Conservation (phyloP, 2,329 filamentous ascomycete species). For the Epichloe hybrida region DNA sequence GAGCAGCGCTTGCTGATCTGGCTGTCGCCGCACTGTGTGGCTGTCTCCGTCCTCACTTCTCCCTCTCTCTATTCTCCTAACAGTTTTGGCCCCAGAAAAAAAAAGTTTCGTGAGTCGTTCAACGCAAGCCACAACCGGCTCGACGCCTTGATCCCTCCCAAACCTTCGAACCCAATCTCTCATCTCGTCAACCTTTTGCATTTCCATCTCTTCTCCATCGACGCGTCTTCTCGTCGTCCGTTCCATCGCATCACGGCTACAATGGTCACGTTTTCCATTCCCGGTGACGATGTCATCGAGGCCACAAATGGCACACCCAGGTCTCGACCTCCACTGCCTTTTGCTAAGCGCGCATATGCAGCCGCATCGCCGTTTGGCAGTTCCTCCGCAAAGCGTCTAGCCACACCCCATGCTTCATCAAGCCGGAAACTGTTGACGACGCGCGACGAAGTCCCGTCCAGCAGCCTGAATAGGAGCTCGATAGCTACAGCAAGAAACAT, state of each 20-base stretch:
- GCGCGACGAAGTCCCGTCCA: slow-evolving; percentile 23
- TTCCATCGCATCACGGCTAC: background rate
- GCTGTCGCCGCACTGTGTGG: background rate
- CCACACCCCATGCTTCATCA: slow-evolving; percentile 25
- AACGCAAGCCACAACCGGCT: background rate
- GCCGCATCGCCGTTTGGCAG: slow-evolving; percentile 22
- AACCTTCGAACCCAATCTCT: background rate
- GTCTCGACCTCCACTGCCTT: slow-evolving; percentile 27
- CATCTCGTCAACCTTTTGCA: background rate
- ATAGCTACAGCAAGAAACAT: slow-evolving; percentile 27
- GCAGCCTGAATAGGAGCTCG: slow-evolving; percentile 22
- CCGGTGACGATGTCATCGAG: slow-evolving; percentile 21
- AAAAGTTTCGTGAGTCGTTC: slow-evolving; percentile 2
- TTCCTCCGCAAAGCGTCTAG: slow-evolving; percentile 19
- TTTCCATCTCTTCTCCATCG: background rate
- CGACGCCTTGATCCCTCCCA: background rate
- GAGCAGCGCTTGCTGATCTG: background rate
- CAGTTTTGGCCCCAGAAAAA: background rate
- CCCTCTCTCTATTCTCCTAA: background rate
- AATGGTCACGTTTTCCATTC: slow-evolving; percentile 28
- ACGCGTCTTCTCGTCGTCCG: background rate
- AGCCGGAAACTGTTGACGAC: slow-evolving; percentile 21
- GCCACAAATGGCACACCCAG: slow-evolving; percentile 22
- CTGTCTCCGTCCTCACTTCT: background rate
- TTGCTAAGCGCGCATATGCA: slow-evolving; percentile 28